Conservation (phyloP, 805 yeast species). For the Kodamaea jinghongensis region DNA sequence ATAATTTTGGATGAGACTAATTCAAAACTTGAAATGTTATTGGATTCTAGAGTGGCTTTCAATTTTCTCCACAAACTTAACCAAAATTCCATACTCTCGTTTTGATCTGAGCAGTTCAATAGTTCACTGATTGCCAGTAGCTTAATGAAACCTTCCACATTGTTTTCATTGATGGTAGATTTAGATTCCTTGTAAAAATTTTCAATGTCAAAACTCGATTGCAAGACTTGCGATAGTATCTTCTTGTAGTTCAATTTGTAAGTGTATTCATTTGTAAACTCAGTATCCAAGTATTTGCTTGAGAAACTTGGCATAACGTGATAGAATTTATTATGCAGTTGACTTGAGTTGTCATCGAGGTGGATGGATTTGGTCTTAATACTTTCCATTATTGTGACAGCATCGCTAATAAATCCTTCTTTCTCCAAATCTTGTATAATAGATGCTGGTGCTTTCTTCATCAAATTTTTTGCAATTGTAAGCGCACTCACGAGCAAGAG, state of each 20-base stretch:
- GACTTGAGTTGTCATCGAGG: not conserved
- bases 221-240: conserved; percentile 15
- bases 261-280: conserved; percentile 28
- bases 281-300: conserved; percentile 29
- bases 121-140: conserved; percentile 9
- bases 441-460: conserved; percentile 40
- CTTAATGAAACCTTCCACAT: conserved; percentile 14
- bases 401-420: conserved; percentile 69
- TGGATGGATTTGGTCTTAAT: conserved; percentile 11
- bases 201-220: conserved; percentile 24
- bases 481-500: conserved; percentile 52
- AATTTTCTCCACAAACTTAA: conserved; percentile 20
- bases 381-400: conserved; percentile 30
- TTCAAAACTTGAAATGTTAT: conserved; percentile 66
- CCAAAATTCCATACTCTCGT: conserved; percentile 36
- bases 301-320: conserved; percentile 15
- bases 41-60: conserved; percentile 2
- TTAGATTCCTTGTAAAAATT: conserved; percentile 23
- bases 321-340: conserved; percentile 6
- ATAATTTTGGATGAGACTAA: conserved; percentile 67
- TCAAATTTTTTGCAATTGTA: conserved; percentile 43
- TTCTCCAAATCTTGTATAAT: conserved; percentile 55
- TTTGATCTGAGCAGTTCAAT: conserved; percentile 3
- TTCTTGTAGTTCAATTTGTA: conserved; percentile 16
- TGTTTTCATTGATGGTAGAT: conserved; percentile 10